Evolutionary conservation across 1,284 basidiomycete species (phyloP), one percentile per base, ranked within the genome.

Genomic region (Pseudozyma pruni): DNA sequence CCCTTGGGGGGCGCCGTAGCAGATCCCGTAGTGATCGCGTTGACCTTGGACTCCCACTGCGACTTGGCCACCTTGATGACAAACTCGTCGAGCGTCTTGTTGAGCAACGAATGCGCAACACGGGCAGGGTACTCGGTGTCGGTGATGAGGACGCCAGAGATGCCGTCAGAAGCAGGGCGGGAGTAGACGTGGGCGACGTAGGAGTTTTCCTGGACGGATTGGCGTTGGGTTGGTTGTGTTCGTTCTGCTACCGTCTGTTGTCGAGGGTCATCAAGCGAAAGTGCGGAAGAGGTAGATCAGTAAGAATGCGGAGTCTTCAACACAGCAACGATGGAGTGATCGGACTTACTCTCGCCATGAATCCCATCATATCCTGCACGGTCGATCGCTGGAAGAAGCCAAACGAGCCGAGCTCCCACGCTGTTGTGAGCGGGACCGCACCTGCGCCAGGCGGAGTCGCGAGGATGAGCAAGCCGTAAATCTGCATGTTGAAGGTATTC

Each of bases 121-220:
- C 96, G 90, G 54, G 93, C 91, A 44, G 95, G 96, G 85, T 99
- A 99, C 81, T 98, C 95, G 49, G 91, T 87, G 85, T 98, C 95
- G 35, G 93, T 91, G 78, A 98, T 91, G 80, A 98, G 89, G 60
- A 98, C 92, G 46, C 89, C 95, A 90, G 83, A 62, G 43, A 78
- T 60, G 27, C 75, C 75, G 47, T 83, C 83, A 8, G 78, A 75
- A n/a, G 81, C 78, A 1, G 80, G 80, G 3, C 79, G 76, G 13
- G 84, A 72, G 84, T 94, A 96, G 33, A 93, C 92, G 85, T 98
- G 94, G 0, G 94, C 94, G 20, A 89, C 91, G 83, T 98, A 94
- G 71, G 88, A 90, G 84, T 95, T 94, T 86, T 98, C 94, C 83
- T 96, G 91, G 13, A 98, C 90, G 46, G 91, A 94, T 85, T 96